Evolutionary conservation across 352 stramenopile species (phyloP), one percentile per base, ranked within the genome.

Genomic region (Phytophthora cryptogea): DNA sequence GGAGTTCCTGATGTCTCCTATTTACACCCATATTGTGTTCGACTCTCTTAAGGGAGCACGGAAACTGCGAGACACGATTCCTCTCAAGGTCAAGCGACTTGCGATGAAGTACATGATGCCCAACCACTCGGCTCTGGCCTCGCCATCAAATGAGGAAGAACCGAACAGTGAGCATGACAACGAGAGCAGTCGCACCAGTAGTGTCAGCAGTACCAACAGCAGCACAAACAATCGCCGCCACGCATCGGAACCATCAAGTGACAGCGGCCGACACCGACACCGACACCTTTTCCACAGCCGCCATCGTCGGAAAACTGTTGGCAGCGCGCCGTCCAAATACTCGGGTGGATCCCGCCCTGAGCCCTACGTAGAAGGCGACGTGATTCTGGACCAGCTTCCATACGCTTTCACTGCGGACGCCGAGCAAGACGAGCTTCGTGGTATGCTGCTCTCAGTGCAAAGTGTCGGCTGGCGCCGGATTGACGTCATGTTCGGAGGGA

Each of bases 391-490:
- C 58, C 80, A 80, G 49, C 59, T 85, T 16, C 72, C 81, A 28
- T 72, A 86, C 32, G 75, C 80, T n/a, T 94, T 88, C 45, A 70
- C 66, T 26, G 78, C 77, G n/a, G 84, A 92, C 43, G 36, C 60
- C 6, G 62, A 80, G 50, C 67, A 82, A 49, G 84, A 94, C 59
- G 63, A 76, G 20, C 72, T 94, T 30, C 82, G 84, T 37, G 77
- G 76, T 17, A 92, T 94, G 82, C 66, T 94, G 41, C 45, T 94
- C 27, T 82, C 76, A 2, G 59, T 94, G 42, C 84, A 94, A 60
- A 87, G 76, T 58, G 63, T 92, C 7, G 78, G 80, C 10, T 94
- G 82, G 80, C 72, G 82, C 17, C 80, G 84, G 6, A 76, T 90
- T 17, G 84, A 94, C 54, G 76, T 88, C 3, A 28, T 88, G 27